Base-by-base conservation (phyloP, 208 protist species). In the Trypanosoma vivax region DNA sequence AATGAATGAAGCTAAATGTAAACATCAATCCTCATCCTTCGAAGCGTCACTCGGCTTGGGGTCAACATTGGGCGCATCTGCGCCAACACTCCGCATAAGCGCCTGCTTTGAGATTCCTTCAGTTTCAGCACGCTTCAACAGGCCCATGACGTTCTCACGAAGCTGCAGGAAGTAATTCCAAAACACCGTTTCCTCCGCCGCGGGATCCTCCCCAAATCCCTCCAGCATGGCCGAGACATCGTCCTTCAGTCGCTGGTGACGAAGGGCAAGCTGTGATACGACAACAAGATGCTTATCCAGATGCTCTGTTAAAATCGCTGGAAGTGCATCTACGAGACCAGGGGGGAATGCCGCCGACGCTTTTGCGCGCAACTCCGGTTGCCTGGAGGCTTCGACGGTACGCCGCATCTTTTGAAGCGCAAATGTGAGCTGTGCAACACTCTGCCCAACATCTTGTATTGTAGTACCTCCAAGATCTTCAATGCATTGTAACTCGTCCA, bases 401-500 rank as follows among this genome's bases (percentile, higher is more conserved):
- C 72, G 64, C n/a, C 82, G 77, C 77, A 86, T 86, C 47, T 75
- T 73, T 42, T 90, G 82, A 21, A 90, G 52, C 4, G 72, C 66
- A 37, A 79, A 60, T 55, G 74, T 90, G 5, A 90, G 60, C 51
- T 86, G 72, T 14, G 68, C 59, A 24, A 83, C 69, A 45, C 77
- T 73, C 42, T 80, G 74, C 1, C 74, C 73, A 25, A 86, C 61
- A 10, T 89, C 81, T 42, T 77, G 69, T 25, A 89, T 43, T 2
- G 48, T 57, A 5, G 16, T 37, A 19, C 49, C 41, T 31, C 31
- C n/a, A 28, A 65, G 9, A 35, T 49, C 16, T 30, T 56, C 50
- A 34, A 65, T 9, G 51, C 65, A 78, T 40, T 61, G 51, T 29
- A 82, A 47, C 39, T 88, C 80, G 2, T 84, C 64, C 3, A 71